Conservation (phyloP, 148 eudicot genomes). For the Camellia sinensis region DNA sequence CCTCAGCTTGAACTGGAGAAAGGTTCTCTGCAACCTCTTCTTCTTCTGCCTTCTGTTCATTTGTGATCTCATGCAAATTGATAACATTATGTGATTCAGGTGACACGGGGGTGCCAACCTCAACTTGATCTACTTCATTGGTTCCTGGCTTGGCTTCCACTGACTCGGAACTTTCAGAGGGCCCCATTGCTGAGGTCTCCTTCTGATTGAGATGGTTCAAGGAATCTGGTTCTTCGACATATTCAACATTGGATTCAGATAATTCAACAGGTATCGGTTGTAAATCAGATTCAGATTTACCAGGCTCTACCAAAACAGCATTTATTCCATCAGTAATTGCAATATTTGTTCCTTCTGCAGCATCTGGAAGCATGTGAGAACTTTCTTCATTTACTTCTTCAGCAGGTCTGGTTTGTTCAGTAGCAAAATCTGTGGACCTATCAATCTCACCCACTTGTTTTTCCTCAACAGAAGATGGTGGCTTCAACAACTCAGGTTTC, state of each 20-base stretch:
- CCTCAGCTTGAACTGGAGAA: conserved; percentile 31
- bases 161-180: conserved; percentile 29
- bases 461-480: conserved; percentile 33
- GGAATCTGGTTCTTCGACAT: conserved; percentile 32
- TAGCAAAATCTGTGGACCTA: conserved; percentile 24
- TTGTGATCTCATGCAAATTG: conserved; percentile 27
- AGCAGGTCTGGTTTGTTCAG: conserved; percentile 21
- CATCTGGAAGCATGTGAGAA: conserved; percentile 15
- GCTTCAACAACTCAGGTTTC: conserved; percentile 31
- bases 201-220: conserved; percentile 28
- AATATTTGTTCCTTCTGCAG: conserved; percentile 12
- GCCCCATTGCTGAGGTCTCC: conserved; percentile 26
- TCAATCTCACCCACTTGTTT: conserved; percentile 31
- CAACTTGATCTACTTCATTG: conserved; percentile 31
- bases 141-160: conserved; percentile 34
- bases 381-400: conserved; percentile 29
- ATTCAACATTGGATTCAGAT: conserved; percentile 23
- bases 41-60: conserved; percentile 38
- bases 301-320: conserved; percentile 26
- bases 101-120: conserved; percentile 20
- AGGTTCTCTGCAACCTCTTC: conserved; percentile 26
- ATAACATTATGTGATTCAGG: conserved; percentile 27
- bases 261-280: conserved; percentile 28
- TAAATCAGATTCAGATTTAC: conserved; percentile 36
- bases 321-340: conserved; percentile 29